These are phyloP conservation scores for Colletotrichum liaoningense DNA, from an alignment of 2,329 filamentous ascomycete genomes.

Conservation along the genomic window DNA sequence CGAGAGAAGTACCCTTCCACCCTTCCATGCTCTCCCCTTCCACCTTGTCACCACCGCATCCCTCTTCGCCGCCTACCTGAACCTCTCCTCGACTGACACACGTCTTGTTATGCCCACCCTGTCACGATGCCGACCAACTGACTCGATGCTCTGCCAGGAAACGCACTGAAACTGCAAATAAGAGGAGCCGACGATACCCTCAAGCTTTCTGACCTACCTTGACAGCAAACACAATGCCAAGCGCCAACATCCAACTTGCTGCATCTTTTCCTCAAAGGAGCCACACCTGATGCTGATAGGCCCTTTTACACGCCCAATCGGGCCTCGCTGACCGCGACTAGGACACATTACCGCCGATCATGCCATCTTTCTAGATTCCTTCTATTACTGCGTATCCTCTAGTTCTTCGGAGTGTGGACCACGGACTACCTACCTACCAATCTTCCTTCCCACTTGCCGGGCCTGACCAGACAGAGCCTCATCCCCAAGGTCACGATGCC, in stretches of 20 bases:
- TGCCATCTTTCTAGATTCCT: not conserved
- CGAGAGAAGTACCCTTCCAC: no score
- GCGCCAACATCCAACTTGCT: not conserved
- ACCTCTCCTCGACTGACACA: not conserved
- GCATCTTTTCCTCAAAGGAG: slow-evolving; percentile 9
- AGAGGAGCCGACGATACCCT: slow-evolving; percentile 32
- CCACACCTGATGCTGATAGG: not conserved
- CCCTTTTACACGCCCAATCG: slow-evolving; percentile 8
- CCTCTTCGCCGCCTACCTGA: not conserved
- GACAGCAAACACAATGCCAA: not conserved
- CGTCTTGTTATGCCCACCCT: slow-evolving; percentile 11
- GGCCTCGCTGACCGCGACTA: slow-evolving; percentile 22
- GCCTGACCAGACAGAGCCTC: slow-evolving; percentile 17
- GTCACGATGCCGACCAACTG: slow-evolving; percentile 1
- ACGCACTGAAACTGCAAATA: not conserved
- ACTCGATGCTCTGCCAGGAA: not conserved
- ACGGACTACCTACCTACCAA: not conserved
- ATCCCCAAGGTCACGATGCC: slow-evolving; percentile 14
- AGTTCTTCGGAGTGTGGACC: no score
- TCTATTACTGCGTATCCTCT: not conserved
- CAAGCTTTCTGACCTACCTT: not conserved
- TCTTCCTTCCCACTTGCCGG: not conserved
- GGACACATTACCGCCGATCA: not conserved
- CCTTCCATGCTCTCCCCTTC: not conserved
- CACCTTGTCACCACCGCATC: not conserved